These are phyloP conservation scores for Phytophthora pisi DNA, from an alignment of 352 stramenopile species.

Conservation along the genomic window DNA sequence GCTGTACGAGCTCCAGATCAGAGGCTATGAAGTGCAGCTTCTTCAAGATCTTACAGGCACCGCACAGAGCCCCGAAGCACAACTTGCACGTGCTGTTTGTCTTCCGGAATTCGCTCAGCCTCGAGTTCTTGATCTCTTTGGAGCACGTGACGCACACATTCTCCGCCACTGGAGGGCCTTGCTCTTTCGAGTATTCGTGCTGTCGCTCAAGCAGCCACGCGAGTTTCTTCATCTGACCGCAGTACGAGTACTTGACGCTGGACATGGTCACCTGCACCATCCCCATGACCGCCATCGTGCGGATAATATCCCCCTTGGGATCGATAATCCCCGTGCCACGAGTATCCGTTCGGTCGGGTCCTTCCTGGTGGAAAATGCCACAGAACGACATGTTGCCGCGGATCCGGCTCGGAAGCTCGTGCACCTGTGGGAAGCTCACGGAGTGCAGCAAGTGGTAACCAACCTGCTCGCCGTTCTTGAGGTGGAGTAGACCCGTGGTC, in stretches of 20 bases:
- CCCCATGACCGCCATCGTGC: conserved; percentile 7
- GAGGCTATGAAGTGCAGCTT: conserved; percentile 29
- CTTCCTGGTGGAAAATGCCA: conserved; percentile 32
- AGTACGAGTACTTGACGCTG: conserved; percentile 15
- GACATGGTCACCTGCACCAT: conserved; percentile 9
- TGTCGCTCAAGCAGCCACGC: neutral
- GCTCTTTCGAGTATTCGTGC: neutral
- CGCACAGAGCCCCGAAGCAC: conserved; percentile 19
- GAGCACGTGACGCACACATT: conserved; percentile 7
- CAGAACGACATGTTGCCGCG: conserved; percentile 50
- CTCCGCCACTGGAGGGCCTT: neutral
- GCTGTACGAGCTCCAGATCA: conserved; percentile 19
- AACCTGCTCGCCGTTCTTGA: conserved; percentile 21
- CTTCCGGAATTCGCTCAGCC: conserved; percentile 7
- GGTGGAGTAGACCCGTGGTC: conserved; percentile 8
- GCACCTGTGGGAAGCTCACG: conserved; percentile 24
- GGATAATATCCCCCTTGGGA: conserved; percentile 25
- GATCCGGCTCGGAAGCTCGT: conserved; percentile 23
- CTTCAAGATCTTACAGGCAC: conserved; percentile 13
- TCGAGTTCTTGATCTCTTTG: neutral
- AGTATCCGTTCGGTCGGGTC: conserved; percentile 4
- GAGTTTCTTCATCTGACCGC: conserved; percentile 1
- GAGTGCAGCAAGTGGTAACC: conserved; percentile 30
- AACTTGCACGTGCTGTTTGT: conserved; percentile 18
- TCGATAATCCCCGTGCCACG: conserved; percentile 19